These are phyloP conservation scores for Quercus berberidifolia DNA, from an alignment of 306 rosid species.

Conservation along the genomic window DNA sequence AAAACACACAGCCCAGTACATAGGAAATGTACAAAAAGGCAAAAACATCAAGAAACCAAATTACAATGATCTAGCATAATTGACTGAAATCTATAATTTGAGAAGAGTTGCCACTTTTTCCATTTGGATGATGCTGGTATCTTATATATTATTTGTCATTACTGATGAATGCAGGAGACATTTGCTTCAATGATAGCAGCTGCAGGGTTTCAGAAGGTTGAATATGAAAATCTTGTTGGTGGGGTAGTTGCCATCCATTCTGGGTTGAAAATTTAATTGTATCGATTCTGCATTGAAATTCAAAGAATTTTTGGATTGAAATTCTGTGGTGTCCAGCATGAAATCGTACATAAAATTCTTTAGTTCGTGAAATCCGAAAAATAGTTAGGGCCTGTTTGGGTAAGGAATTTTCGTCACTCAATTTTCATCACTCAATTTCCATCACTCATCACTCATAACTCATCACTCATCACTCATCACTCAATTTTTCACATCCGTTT, in stretches of 20 bases:
- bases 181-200: conserved; percentile 87
- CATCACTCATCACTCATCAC: too few relatives aligned
- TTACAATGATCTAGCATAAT: too few relatives aligned
- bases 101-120: neutral
- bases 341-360: neutral
- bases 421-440: too few relatives aligned
- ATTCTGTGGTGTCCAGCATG: neutral
- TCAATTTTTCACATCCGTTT: too few relatives aligned
- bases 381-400: too few relatives aligned
- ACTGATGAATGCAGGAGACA: conserved; percentile 58
- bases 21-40: too few relatives aligned
- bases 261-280: conserved; percentile 63
- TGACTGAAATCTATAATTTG: conserved; percentile 4
- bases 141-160: neutral
- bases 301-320: neutral
- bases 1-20: too few relatives aligned
- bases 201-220: conserved; percentile 88
- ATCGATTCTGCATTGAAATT: neutral
- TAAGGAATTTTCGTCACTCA: too few relatives aligned
- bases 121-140: neutral
- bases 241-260: conserved; percentile 96
- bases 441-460: too few relatives aligned
- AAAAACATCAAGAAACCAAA: too few relatives aligned
- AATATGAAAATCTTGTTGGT: conserved; percentile 85
- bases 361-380: neutral